These are phyloP conservation scores for Lactarius evosmus DNA, from an alignment of 768 basidiomycete genomes.

Conservation along the genomic window DNA sequence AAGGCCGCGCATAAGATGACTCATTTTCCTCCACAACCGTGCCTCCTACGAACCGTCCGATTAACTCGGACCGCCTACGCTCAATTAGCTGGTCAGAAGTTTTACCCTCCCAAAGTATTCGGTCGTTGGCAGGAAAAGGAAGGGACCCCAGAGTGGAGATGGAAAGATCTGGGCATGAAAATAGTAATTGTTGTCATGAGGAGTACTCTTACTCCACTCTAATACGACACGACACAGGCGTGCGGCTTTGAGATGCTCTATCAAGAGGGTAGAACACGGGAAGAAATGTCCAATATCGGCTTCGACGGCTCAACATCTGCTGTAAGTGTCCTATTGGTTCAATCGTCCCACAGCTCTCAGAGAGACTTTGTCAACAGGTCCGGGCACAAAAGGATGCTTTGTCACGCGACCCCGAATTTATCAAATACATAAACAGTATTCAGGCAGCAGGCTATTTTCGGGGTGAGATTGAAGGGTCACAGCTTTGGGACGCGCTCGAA, in stretches of 20 bases:
- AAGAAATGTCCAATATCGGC: slow-evolving; percentile 38
- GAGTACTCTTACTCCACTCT: neutral
- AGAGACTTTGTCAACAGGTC: slow-evolving; percentile 38
- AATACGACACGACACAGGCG: slow-evolving; percentile 51
- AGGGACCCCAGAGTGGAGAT: slow-evolving; percentile 64
- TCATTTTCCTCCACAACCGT: slow-evolving; percentile 76
- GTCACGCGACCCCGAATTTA: slow-evolving; percentile 63
- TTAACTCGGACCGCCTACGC: slow-evolving; percentile 94
- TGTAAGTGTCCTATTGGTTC: slow-evolving; percentile 38
- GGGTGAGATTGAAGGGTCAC: slow-evolving; percentile 72
- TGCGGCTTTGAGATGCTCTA: slow-evolving; percentile 98
- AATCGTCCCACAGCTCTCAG: neutral
- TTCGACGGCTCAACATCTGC: slow-evolving; percentile 43
- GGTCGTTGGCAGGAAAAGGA: slow-evolving; percentile 65
- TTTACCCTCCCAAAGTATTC: slow-evolving; percentile 88
- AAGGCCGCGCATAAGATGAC: slow-evolving; percentile 88
- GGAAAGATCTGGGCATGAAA: slow-evolving; percentile 91
- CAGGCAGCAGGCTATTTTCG: slow-evolving; percentile 70
- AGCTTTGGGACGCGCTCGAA: slow-evolving; percentile 71
- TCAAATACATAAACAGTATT: slow-evolving; percentile 67
- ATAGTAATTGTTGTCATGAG: slow-evolving; percentile 49
- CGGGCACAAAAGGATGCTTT: slow-evolving; percentile 67
- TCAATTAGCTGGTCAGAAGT: slow-evolving; percentile 86
- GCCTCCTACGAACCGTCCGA: slow-evolving; percentile 56
- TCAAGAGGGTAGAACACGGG: slow-evolving; percentile 70